These are phyloP conservation scores for Ambrosia hybrid DNA, from an alignment of 140 eudicot genomes.

Conservation along the genomic window DNA sequence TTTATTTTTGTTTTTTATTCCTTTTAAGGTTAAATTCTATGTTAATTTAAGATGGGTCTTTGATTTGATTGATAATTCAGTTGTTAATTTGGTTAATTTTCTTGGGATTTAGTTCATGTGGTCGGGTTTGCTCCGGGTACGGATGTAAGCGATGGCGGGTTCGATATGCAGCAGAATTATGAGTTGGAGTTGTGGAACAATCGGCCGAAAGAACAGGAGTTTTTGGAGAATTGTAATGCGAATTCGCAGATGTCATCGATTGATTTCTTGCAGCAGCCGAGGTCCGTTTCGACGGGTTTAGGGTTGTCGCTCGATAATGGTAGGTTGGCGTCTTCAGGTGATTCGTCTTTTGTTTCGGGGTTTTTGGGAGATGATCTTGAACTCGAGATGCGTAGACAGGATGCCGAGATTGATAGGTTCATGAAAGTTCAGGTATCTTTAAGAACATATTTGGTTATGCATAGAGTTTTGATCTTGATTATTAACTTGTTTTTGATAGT, in stretches of 20 bases:
- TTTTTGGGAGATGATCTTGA: conserved; percentile 68
- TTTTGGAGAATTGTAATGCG: conserved; percentile 56
- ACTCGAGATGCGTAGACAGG: conserved; percentile 69
- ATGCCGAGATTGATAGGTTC: conserved; percentile 78
- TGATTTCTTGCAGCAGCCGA: conserved; percentile 74
- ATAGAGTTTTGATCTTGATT: not conserved
- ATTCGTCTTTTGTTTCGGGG: conserved; percentile 53
- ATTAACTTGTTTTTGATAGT: too few relatives aligned
- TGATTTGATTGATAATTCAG: not conserved
- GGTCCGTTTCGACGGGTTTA: conserved; percentile 81
- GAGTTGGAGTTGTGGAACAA: conserved; percentile 49
- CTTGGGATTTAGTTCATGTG: conserved; percentile 59
- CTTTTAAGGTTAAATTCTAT: not conserved
- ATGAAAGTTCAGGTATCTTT: conserved; percentile 62
- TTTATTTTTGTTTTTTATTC: too few relatives aligned
- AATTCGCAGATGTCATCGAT: conserved; percentile 77
- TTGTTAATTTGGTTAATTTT: not conserved
- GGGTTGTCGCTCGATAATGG: conserved; percentile 81
- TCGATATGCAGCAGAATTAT: conserved; percentile 56
- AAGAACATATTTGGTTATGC: not conserved
- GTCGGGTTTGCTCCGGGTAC: conserved; percentile 76
- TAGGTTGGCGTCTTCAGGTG: conserved; percentile 73
- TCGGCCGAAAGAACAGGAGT: conserved; percentile 65
- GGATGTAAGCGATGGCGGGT: conserved; percentile 56
- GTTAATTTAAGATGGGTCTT: conserved; percentile 5